phyloP scores from a whole-genome alignment of 148 eudicot genomes.

The Pharnaceum exiguum region DNA sequence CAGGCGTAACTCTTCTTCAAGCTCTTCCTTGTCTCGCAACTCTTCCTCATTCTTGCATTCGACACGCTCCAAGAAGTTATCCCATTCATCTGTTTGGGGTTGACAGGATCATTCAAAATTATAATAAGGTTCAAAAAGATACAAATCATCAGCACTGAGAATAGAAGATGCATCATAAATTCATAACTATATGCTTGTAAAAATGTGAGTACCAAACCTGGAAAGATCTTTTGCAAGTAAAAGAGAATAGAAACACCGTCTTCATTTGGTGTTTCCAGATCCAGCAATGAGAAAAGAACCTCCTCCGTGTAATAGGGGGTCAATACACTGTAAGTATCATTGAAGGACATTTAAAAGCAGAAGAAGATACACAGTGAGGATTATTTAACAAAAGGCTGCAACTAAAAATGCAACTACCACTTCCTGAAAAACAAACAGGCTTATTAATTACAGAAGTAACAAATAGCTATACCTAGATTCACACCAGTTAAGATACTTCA shows the following conservation, averaged over 20 bases:
- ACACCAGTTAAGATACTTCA: too few species aligned
- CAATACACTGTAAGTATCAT: slow-evolving; percentile 54
- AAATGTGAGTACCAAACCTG: slow-evolving; percentile 59
- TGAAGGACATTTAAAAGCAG: neutral
- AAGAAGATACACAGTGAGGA: neutral
- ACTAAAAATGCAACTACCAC: neutral
- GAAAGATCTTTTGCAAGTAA: slow-evolving; percentile 94
- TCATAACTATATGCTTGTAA: slow-evolving; percentile 5
- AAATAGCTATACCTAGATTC: too few species aligned
- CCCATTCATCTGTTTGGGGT: slow-evolving; percentile 76
- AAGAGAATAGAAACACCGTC: slow-evolving; percentile 96
- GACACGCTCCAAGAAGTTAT: slow-evolving; percentile 76
- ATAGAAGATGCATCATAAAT: neutral
- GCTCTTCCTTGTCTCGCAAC: slow-evolving; percentile 47
- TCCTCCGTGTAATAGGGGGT: slow-evolving; percentile 95
- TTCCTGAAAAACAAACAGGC: too few species aligned
- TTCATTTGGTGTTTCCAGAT: slow-evolving; percentile 72
- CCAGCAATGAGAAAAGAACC: slow-evolving; percentile 78
- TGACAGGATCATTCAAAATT: neutral
- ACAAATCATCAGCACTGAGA: slow-evolving; percentile 4
- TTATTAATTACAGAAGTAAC: too few species aligned
- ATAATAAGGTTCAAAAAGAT: neutral
- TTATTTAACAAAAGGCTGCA: neutral
- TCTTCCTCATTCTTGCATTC: slow-evolving; percentile 54
- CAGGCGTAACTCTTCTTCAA: slow-evolving; percentile 79